A percentile compares a stretch with the other conserved stretches of the same genome.
Evolutionary conservation across 2,329 filamentous ascomycete genomes (phyloP).

Genomic region (Sporothrix euskadiensis): DNA sequence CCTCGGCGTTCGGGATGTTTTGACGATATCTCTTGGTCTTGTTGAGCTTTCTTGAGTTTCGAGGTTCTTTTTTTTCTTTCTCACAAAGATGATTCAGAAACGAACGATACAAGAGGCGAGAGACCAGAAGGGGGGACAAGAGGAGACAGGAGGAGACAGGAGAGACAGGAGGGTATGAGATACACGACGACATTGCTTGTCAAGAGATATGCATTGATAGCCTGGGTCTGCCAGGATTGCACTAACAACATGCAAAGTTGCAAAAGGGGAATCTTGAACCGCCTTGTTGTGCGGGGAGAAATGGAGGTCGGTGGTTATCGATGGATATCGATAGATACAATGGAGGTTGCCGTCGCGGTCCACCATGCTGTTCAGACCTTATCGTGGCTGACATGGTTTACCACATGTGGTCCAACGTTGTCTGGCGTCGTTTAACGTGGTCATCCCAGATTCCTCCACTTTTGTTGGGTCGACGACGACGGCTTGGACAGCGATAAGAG

Average conservation of each 20-base stretch:
- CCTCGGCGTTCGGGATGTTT: constrained; percentile 14
- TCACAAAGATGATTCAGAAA: not conserved
- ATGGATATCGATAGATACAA: not conserved
- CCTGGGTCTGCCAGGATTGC: not conserved
- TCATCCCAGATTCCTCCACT: constrained; percentile 12
- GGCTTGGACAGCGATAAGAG: not conserved
- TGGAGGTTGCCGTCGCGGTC: too few species aligned
- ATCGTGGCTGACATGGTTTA: not conserved
- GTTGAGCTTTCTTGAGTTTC: not conserved
- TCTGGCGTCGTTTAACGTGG: not conserved
- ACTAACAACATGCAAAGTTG: not conserved
- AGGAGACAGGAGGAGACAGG: too few species aligned
- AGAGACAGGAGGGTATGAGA: not conserved
- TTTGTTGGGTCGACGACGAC: not conserved
- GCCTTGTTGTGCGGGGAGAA: not conserved
- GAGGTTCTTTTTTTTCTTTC: not conserved
- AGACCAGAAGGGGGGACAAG: not conserved
- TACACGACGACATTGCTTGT: not conserved
- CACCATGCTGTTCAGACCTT: not conserved
- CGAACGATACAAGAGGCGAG: not conserved
- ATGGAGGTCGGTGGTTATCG: not conserved
- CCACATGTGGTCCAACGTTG: not conserved
- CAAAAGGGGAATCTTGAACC: constrained; percentile 6
- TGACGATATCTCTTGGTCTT: not conserved
- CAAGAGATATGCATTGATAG: not conserved